phyloP scores from a whole-genome alignment of 2,329 filamentous ascomycete genomes.

The Fonsecaea pedrosoi region DNA sequence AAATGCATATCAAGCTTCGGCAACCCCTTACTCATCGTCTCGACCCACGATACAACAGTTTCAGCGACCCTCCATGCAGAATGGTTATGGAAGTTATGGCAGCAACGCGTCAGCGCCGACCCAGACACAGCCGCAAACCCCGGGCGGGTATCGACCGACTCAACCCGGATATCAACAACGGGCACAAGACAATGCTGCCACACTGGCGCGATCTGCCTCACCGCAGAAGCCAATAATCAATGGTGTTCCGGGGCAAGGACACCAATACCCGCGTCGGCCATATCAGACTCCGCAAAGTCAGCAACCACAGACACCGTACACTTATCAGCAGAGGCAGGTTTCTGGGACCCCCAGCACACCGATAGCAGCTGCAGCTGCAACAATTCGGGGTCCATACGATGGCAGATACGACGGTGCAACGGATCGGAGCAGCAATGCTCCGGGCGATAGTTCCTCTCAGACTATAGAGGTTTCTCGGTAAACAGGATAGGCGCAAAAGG shows the following conservation, averaged over 20 bases:
- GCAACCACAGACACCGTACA: slow-evolving; percentile 25
- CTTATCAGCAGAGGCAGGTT: slow-evolving; percentile 24
- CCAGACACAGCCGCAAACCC: slow-evolving; percentile 31
- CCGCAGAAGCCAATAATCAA: slow-evolving; percentile 38
- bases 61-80: slow-evolving; percentile 47
- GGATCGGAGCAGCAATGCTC: slow-evolving; percentile 1
- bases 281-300: slow-evolving; percentile 19
- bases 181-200: slow-evolving; percentile 36
- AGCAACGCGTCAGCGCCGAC: slow-evolving; percentile 22
- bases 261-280: slow-evolving; percentile 28
- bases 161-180: slow-evolving; percentile 43
- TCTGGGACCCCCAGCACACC: slow-evolving; percentile 28
- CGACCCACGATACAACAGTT: slow-evolving; percentile 49
- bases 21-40: slow-evolving; percentile 38
- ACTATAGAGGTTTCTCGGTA: slow-evolving; percentile 31
- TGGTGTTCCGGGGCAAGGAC: slow-evolving; percentile 17
- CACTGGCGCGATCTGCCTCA: slow-evolving; percentile 27
- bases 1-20: slow-evolving; percentile 46
- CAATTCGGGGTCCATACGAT: not conserved
- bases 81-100: slow-evolving; percentile 43
- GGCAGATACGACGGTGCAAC: slow-evolving; percentile 20
- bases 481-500: not conserved
- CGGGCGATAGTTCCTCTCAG: slow-evolving; percentile 17
- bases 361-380: slow-evolving; percentile 4
- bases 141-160: slow-evolving; percentile 36